Evolutionary conservation across 2,329 filamentous ascomycete genomes (phyloP), one percentile per base, ranked within the genome.

Genomic region (Beauveria brongniartii): DNA sequence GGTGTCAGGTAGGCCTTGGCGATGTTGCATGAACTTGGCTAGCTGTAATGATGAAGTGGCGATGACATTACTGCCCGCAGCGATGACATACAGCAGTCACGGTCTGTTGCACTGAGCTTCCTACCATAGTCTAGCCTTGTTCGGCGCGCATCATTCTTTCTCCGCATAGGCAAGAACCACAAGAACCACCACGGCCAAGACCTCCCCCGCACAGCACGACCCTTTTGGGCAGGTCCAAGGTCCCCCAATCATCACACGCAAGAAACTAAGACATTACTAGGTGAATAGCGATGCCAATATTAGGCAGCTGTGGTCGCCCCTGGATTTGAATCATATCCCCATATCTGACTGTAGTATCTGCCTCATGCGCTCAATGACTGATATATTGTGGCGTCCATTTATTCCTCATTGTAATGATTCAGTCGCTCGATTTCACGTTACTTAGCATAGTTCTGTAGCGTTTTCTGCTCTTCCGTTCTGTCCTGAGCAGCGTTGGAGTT

Each of bases 141-240:
- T n/a, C 41, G 58, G 51, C 22, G 8, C 30, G 58, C 22, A 61
- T 43, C 22, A 50, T 55, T 9, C 41, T 61, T 34, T 61, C 55
- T 44, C 58, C 43, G 6, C 12, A 7, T 1, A 12, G 28, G 28
- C 20, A 52, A 10, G 10, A n/a, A 16, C 34, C 34, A 37, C 34
- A 16, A 37, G 34, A 37, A 37, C 34, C 34, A 34, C 30, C 46
- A 30, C 10, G 18, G 40, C 28, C 55, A 24, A 58, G 55, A 48
- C 12, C 26, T 12, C 41, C 44, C 55, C 55, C 55, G 10, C 55
- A 43, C 24, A 26, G 24, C 8, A 8, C 10, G 16, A 8, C 47
- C 22, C 2, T 14, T 44, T 50, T 52, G 18, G 43, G 52, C 43
- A 55, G 51, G 40, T 55, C 20, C 20, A 16, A 37, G 14, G 34